phyloP scores from a whole-genome alignment of 768 basidiomycete species.

The Pisolithus orientalis region DNA sequence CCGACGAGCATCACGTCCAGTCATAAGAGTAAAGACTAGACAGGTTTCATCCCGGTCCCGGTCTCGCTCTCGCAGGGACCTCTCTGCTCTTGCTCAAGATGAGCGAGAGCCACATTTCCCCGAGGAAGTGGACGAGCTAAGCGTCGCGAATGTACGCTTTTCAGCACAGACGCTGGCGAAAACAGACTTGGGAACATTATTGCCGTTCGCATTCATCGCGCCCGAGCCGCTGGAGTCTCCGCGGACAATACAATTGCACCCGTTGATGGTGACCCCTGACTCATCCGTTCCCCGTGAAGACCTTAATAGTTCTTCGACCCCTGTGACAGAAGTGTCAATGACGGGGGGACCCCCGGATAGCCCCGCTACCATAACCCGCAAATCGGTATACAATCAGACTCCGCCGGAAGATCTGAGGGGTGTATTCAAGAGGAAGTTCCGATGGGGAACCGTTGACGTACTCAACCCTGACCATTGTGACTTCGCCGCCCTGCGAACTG shows the following conservation, averaged over 20 bases:
- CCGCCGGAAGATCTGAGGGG: constrained; percentile 68
- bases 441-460: constrained; percentile 89
- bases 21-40: constrained; percentile 55
- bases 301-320: constrained; percentile 10
- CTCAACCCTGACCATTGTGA: constrained; percentile 84
- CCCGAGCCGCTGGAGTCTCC: constrained; percentile 52
- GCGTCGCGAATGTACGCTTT: constrained; percentile 71
- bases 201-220: constrained; percentile 78
- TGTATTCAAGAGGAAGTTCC: constrained; percentile 69
- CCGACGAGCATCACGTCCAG: constrained; percentile 53
- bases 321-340: constrained; percentile 27
- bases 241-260: constrained; percentile 14
- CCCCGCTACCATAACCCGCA: constrained; percentile 22
- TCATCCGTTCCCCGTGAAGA: constrained; percentile 17
- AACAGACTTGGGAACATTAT: constrained; percentile 46
- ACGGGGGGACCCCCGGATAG: constrained; percentile 19
- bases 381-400: constrained; percentile 31
- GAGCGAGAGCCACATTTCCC: constrained; percentile 50
- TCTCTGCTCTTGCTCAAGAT: constrained; percentile 53
- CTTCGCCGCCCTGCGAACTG: constrained; percentile 78
- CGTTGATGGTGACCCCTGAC: constrained; percentile 8
- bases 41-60: constrained; percentile 52
- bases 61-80: constrained; percentile 68
- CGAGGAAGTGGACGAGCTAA: constrained; percentile 57
- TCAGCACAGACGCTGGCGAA: constrained; percentile 65